Base-by-base conservation (phyloP, 2,329 filamentous ascomycete species). In the Tolypocladium ophioglossoides region DNA sequence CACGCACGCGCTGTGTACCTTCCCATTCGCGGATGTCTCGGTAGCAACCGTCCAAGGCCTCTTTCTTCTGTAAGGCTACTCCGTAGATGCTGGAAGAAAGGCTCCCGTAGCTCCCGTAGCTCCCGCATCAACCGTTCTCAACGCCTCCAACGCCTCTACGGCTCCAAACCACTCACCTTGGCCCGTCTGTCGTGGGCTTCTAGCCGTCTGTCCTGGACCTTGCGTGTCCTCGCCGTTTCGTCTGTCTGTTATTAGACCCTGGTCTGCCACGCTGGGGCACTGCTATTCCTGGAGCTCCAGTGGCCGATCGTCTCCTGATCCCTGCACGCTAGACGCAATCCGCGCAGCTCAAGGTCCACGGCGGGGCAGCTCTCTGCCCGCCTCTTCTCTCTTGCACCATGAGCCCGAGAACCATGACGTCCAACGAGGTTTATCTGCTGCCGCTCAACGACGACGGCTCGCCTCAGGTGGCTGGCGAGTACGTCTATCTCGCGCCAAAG, bases 361-460 rank as follows among this genome's bases (percentile, higher is more conserved):
- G 55, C 54, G 58, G 61, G 57, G 58, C 58, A 58, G 41, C 51
- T 30, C 44, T 44, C 53, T 34, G 53, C 51, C 57, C 57, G 52
- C 60, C 56, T 61, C 63, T 64, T 63, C 60, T 61, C 61, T 64
- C 61, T 59, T 56, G 62, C 65, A 72, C 61, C 68, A 84, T 85
- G 80, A 74, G 77, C 63, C 80, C 80, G 57, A 73, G 74, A 70
- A 85, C 76, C 58, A 83, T 85, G 73, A 78, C 78, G 63, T 83
- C 82, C 63, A 82, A 76, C 68, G 80, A 89, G 71, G 84, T 96
- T 59, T 95, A 96, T 74, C 76, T 95, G 65, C 80, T 99, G 59
- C 89, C 89, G 60, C 82, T 99, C 71, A 94, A 90, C 68, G 92
- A 99, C 72, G 82, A 92, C 72, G 94, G 95, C 63, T 91, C 90